phyloP scores from a whole-genome alignment of 2,329 filamentous ascomycete species.

The Monosporascus sp. region DNA sequence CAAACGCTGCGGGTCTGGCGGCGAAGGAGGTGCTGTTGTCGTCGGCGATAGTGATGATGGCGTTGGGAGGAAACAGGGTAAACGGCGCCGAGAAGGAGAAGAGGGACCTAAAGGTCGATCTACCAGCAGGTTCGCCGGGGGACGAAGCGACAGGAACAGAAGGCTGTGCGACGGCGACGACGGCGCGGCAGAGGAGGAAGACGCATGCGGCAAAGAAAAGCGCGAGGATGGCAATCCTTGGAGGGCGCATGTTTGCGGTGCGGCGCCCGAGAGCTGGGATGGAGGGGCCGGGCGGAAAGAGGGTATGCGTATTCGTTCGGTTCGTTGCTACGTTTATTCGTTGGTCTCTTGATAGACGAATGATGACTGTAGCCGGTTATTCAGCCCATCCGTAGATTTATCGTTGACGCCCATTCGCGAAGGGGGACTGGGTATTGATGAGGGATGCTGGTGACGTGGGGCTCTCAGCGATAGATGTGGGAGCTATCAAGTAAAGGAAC shows the following conservation, averaged over 20 bases:
- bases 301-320: too few species aligned
- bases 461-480: too few species aligned
- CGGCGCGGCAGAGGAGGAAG: slow-evolving; percentile 49
- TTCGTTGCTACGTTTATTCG: too few species aligned
- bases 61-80: slow-evolving; percentile 89
- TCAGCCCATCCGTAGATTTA: too few species aligned
- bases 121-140: slow-evolving; percentile 25
- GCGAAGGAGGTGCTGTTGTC: slow-evolving; percentile 98
- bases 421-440: too few species aligned
- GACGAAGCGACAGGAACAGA: slow-evolving; percentile 5
- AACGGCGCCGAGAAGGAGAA: slow-evolving; percentile 72
- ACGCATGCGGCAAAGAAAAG: slow-evolving; percentile 48
- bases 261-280: too few species aligned
- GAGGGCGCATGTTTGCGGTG: slow-evolving; percentile 43
- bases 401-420: too few species aligned
- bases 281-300: too few species aligned
- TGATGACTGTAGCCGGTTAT: too few species aligned
- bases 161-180: slow-evolving; percentile 31
- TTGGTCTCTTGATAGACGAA: too few species aligned
- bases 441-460: too few species aligned
- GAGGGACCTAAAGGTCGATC: slow-evolving; percentile 48
- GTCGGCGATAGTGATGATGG: slow-evolving; percentile 91
- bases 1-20: slow-evolving; percentile 88
- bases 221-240: slow-evolving; percentile 47
- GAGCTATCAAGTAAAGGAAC: too few species aligned